Evolutionary conservation across 2,329 filamentous ascomycete species (phyloP), one percentile per base, ranked within the genome.

Genomic region (Mycosphaerelloides madeirae): DNA sequence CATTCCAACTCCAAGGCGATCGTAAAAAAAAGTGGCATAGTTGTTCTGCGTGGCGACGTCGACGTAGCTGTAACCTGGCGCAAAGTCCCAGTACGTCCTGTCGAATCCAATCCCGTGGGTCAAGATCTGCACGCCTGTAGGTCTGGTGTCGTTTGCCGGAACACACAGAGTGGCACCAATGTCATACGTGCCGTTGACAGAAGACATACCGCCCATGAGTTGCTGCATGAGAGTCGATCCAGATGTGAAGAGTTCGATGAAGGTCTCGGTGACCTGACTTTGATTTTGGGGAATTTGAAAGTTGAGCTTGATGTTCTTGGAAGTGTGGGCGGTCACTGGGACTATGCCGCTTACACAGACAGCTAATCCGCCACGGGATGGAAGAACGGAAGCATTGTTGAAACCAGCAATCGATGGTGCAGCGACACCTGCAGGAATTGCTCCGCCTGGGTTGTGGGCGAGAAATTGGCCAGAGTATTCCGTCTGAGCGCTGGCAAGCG

Each of bases 11-110:
- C 68, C 68, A 8, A 72, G 62, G 38, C 69, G 67, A 52, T 71
- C 68, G 56, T 70, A 70, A 42, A 61, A 63, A 57, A 71, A 65
- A 2, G 67, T 68, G 3, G 65, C 63, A 52, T 67, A 68, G 43
- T 64, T 64, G 25, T 60, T 50, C 29, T 56, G 56, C 3, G 66
- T 62, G 3, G 68, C 69, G n/a, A 62, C 58, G 46, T 69, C 68
- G 15, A 69, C 61, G 44, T 69, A 70, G 50, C 59, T 65, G 56
- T 70, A 68, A 32, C 59, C 63, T 6, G 57, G 55, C 12, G 61
- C 59, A 46, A 68, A 65, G 52, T 70, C 48, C 58, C 60, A 62
- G 46, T 63, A 53, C 48, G 58, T 50, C 52, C 57, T 52, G 31
- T 69, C 67, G 41, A 67, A 62, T 16, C 65, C 68, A 38, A 65